Evolutionary conservation across 1,284 basidiomycete species (phyloP).

Genomic region (Volvariella volvacea): DNA sequence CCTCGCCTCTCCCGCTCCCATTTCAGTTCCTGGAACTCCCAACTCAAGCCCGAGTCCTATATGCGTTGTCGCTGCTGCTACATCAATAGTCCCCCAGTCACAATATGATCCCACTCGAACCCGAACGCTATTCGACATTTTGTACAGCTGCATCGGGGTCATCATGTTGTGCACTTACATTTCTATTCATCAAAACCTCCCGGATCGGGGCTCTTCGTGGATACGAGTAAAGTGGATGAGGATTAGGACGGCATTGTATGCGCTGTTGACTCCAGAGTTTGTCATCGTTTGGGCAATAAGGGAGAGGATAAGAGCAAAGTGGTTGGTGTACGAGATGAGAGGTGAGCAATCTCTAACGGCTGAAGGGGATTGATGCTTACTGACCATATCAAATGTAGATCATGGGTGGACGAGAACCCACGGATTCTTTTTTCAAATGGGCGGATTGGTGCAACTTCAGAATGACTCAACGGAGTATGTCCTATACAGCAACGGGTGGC

Average conservation of each 20-base stretch:
- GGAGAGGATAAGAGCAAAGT: conserved; percentile 14
- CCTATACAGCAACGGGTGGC: too few species aligned
- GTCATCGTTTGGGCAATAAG: conserved; percentile 19
- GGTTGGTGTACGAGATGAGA: neutral
- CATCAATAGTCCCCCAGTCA: too few species aligned
- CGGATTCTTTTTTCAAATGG: conserved; percentile 16
- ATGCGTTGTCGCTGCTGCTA: too few species aligned
- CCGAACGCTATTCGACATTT: conserved; percentile 14
- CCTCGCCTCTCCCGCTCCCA: too few species aligned
- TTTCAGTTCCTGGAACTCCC: too few species aligned
- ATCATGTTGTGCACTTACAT: conserved; percentile 23
- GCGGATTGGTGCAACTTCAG: conserved; percentile 12
- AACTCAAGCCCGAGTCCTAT: too few species aligned
- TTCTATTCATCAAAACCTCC: conserved; percentile 22
- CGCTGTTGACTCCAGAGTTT: conserved; percentile 19
- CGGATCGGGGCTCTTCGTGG: conserved; percentile 8
- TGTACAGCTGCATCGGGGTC: conserved; percentile 20
- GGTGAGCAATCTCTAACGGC: too few species aligned
- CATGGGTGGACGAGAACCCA: conserved; percentile 14
- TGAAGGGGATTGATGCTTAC: too few species aligned
- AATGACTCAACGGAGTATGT: too few species aligned
- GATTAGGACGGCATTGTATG: conserved; percentile 13
- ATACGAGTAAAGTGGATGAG: conserved; percentile 1
- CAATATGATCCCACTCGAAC: neutral
- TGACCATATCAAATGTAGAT: neutral